phyloP scores from a whole-genome alignment of 306 rosid species.

The Cucurbita maxima region DNA sequence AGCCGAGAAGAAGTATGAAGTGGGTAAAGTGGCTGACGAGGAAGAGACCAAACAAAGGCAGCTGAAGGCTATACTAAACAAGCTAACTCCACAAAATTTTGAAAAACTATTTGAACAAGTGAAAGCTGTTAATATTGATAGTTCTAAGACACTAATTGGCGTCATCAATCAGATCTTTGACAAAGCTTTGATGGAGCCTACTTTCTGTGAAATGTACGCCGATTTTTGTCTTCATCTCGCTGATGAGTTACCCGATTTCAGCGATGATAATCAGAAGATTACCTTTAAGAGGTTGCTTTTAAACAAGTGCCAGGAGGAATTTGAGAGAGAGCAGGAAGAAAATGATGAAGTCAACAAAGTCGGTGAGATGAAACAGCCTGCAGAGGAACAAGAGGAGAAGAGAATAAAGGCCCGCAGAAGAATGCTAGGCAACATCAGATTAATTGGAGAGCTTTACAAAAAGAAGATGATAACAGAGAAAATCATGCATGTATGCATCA shows the following conservation, averaged over 20 bases:
- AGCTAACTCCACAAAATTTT: constrained; percentile 91
- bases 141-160: constrained; percentile 54
- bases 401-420: constrained; percentile 71
- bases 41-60: constrained; percentile 81
- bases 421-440: constrained; percentile 88
- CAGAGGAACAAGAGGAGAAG: constrained; percentile 65
- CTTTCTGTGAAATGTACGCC: constrained; percentile 98
- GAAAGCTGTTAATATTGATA: constrained; percentile 76
- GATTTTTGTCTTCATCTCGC: constrained; percentile 72
- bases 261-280: constrained; percentile 69
- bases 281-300: constrained; percentile 78
- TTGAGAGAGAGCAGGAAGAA: constrained; percentile 91
- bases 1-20: constrained; percentile 85
- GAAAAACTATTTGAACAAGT: constrained; percentile 89
- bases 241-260: constrained; percentile 62
- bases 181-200: constrained; percentile 93
- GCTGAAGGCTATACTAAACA: constrained; percentile 75
- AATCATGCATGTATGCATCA: constrained; percentile 84
- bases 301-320: constrained; percentile 94
- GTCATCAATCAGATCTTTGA: constrained; percentile 92
- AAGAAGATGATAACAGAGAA: constrained; percentile 93
- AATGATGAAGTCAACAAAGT: constrained; percentile 74
- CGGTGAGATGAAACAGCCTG: constrained; percentile 46
- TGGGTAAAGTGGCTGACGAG: constrained; percentile 58
- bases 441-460: constrained; percentile 90